Evolutionary conservation across 164 flowering plant species (phyloP), one percentile per base, ranked within the genome.

Genomic region (Stephania japonica): DNA sequence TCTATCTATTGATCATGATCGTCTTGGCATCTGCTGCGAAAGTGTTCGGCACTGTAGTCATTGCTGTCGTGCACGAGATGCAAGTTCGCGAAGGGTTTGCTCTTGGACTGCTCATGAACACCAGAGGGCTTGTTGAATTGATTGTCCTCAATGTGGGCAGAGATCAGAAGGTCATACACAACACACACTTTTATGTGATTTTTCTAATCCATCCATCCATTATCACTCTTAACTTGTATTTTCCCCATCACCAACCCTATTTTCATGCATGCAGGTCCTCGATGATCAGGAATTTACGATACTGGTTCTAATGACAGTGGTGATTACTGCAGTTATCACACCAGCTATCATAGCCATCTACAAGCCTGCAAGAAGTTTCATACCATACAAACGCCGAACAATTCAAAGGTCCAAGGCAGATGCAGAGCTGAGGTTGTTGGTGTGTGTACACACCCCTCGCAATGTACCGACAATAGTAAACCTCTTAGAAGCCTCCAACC

Each of bases 381-480:
- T 70, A 4, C 68, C 71, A 0, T 76, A 80, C 71, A 80, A 77
- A 69, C 70, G 71, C 10, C 70, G 79, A 19, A 80, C 80, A 14
- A 47, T 80, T 38, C 75, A 76, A 61, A 67, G 59, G 49, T 70
- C 66, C 24, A 75, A 70, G 65, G 38, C 68, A 4, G 80, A 78
- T 42, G 38, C 53, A 18, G 80, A 77, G 70, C 66, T 80, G 13
- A 73, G 75, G 38, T 6, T 78, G 16, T 49, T 80, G 2, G 76
- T 75, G n/a, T 80, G 83, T 67, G 62, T 80, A 23, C 80, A 80
- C 67, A 73, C 42, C 11, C 75, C 76, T 42, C 76, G 78, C 21
- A 75, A 75, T 19, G 76, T 80, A 12, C 80, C 80, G 11, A 72
- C 78, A 42, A 61, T 80, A 69, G 75, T 78, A 49, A 80, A 78